phyloP scores from a whole-genome alignment of 108 stramenopile genomes.

The Nitzschia sp. region DNA sequence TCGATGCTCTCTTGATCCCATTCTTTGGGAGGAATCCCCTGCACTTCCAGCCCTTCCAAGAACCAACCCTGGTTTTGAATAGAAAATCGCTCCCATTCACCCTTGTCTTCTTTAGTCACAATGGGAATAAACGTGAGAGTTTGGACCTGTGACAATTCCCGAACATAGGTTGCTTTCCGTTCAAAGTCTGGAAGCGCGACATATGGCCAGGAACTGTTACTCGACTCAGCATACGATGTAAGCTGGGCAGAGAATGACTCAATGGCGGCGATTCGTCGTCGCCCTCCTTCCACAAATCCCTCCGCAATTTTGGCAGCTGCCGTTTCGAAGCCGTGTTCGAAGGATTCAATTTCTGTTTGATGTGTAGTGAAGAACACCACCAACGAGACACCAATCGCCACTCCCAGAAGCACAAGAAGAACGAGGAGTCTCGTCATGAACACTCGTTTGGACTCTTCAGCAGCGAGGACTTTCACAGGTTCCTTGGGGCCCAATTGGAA shows the following conservation, averaged over 20 bases:
- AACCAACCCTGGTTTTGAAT: conserved; percentile 18
- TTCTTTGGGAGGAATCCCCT: conserved; percentile 1
- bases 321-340: not conserved
- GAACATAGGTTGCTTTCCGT: not conserved
- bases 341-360: not conserved
- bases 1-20: conserved; percentile 10
- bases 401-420: not conserved
- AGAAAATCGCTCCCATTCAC: conserved; percentile 1
- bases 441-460: not conserved
- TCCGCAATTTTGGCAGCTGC: not conserved
- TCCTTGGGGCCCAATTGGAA: not conserved
- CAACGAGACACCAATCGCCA: conserved; percentile 5
- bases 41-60: not conserved
- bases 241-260: conserved; percentile 1
- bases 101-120: not conserved
- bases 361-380: not conserved
- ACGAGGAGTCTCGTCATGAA: not conserved
- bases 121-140: conserved; percentile 5
- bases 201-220: conserved; percentile 16
- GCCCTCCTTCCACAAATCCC: conserved; percentile 1
- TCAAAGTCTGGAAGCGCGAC: conserved; percentile 15
- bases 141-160: conserved; percentile 4
- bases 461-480: not conserved
- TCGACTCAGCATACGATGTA: conserved; percentile 2
- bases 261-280: conserved; percentile 4